Conservation (phyloP, 768 basidiomycete genomes). For the Mycena metata region DNA sequence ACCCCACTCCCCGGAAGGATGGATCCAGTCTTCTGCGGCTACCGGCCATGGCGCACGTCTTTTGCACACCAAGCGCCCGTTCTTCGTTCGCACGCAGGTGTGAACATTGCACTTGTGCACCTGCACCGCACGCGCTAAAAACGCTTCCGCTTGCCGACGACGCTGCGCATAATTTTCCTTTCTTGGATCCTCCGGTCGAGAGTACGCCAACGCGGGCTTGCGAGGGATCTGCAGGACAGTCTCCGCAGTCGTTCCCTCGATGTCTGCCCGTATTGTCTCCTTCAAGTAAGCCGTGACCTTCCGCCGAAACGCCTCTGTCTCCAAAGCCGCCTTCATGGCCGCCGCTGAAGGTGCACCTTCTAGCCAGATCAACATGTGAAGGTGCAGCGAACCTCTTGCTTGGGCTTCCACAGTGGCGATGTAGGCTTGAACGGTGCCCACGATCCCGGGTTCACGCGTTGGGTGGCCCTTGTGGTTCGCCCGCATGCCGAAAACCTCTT, state of each 20-base stretch:
- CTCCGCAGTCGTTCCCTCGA: constrained; percentile 35
- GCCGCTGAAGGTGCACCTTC: constrained; percentile 43
- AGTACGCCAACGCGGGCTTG: constrained; percentile 47
- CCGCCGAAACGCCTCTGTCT: constrained; percentile 43
- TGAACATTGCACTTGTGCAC: constrained; percentile 47
- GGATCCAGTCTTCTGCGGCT: constrained; percentile 42
- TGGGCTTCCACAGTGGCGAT: constrained; percentile 58
- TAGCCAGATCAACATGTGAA: constrained; percentile 57
- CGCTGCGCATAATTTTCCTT: constrained; percentile 28
- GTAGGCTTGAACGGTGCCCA: constrained; percentile 50
- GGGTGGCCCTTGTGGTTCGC: constrained; percentile 25
- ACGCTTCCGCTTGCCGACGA: constrained; percentile 32
- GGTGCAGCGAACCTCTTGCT: constrained; percentile 56
- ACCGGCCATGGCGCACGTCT: constrained; percentile 47
- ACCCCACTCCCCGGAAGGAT: constrained; percentile 46
- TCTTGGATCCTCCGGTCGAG: constrained; percentile 51
- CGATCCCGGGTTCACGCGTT: constrained; percentile 45
- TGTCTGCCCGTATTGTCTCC: constrained; percentile 48
- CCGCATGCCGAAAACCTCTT: constrained; percentile 50
- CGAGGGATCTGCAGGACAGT: constrained; percentile 37
- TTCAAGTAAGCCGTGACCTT: constrained; percentile 47
- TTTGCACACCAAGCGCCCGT: constrained; percentile 49
- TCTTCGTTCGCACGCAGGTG: constrained; percentile 40
- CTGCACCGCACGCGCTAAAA: constrained; percentile 47
- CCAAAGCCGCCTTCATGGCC: constrained; percentile 41